phyloP scores from a whole-genome alignment of 2,329 filamentous ascomycete genomes.

The Botrytis medusae region DNA sequence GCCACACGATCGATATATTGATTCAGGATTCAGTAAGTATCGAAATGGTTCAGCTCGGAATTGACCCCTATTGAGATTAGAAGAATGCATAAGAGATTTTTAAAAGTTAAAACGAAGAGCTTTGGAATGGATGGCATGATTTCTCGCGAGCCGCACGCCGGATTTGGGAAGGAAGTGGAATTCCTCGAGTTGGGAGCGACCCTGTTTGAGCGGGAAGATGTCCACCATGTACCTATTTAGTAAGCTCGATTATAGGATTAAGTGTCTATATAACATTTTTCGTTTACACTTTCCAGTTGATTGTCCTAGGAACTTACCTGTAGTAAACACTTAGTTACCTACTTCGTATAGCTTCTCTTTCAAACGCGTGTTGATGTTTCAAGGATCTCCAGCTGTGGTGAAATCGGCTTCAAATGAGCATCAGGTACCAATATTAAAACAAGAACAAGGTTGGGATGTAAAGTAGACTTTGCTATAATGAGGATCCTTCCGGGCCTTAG shows the following conservation, averaged over 20 bases:
- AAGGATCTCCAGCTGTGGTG: neutral
- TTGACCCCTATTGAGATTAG: neutral
- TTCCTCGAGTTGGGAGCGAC: neutral
- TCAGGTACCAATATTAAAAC: neutral
- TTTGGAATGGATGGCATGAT: neutral
- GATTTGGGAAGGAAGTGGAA: neutral
- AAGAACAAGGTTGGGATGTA: neutral
- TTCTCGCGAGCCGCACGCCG: neutral
- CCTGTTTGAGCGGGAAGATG: neutral
- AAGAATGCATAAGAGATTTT: neutral
- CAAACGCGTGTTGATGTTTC: neutral
- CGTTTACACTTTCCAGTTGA: neutral
- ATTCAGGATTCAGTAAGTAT: neutral
- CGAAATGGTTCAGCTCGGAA: neutral
- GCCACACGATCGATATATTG: neutral
- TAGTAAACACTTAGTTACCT: neutral
- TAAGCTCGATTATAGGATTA: neutral
- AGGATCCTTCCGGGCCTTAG: neutral
- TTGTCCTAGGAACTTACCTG: neutral
- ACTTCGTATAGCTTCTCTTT: neutral
- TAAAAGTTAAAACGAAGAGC: neutral
- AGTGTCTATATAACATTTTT: neutral
- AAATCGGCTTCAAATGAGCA: neutral
- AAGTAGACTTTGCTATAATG: slow-evolving; percentile 2
- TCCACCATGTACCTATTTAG: neutral